phyloP scores from a whole-genome alignment of 495 filamentous ascomycete genomes.

The Penicillium bialowiezense region DNA sequence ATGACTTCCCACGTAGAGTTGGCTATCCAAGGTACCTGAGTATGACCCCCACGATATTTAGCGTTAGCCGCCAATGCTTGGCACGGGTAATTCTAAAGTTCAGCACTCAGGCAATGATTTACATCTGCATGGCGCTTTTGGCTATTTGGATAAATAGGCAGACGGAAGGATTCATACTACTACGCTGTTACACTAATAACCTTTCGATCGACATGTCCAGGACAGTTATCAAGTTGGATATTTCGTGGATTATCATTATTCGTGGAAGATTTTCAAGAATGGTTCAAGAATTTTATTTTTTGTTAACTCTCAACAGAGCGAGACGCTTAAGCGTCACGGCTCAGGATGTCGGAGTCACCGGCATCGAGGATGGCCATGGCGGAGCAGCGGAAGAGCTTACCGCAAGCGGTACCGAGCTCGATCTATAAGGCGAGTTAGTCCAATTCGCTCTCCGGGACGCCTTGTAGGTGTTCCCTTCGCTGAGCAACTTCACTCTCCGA shows the following conservation, averaged over 20 bases:
- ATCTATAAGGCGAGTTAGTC: conserved; percentile 60
- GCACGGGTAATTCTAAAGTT: not conserved
- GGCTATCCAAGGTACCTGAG: no score
- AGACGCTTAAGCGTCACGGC: conserved; percentile 21
- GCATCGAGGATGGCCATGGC: conserved; percentile 96
- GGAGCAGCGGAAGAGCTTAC: conserved; percentile 80
- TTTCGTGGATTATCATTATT: conserved; percentile 15
- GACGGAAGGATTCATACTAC: no score
- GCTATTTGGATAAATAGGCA: not conserved
- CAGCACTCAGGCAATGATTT: not conserved
- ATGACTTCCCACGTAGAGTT: no score
- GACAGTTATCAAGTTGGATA: no score
- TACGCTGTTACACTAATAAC: no score
- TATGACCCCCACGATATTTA: no score
- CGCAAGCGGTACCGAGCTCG: conserved; percentile 92
- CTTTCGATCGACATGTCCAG: no score
- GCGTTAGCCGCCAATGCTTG: not conserved
- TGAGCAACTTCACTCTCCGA: conserved; percentile 65
- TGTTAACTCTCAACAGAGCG: conserved; percentile 2
- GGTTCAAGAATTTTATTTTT: conserved; percentile 11
- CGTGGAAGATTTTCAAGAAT: conserved; percentile 4
- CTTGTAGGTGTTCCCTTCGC: conserved; percentile 34
- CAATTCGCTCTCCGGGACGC: conserved; percentile 28
- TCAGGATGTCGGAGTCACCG: conserved; percentile 96
- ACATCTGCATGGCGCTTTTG: not conserved